Percentiles rank a stretch among this genome's conserved stretches.
Evolutionary conservation across 305 asterid genomes (phyloP).

Genomic region (Fraxinus ornus): DNA sequence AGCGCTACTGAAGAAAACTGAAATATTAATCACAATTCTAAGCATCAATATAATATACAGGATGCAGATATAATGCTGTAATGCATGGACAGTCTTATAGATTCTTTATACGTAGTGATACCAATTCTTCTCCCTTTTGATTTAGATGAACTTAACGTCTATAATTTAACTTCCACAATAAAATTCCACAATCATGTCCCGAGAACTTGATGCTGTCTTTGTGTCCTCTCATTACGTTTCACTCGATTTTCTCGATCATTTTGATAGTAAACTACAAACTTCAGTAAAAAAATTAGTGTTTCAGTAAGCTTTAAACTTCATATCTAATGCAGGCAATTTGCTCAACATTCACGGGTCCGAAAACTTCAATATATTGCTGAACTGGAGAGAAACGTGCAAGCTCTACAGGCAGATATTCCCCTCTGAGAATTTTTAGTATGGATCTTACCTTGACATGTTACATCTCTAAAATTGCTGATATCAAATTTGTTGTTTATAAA

Average conservation of each 20-base stretch:
- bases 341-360: slow-evolving; percentile 96
- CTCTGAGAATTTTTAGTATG: slow-evolving; percentile 20
- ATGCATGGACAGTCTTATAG: neutral
- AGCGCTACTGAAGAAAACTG: neutral
- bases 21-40: neutral
- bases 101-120: neutral
- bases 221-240: neutral
- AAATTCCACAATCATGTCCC: neutral
- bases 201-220: slow-evolving; percentile 11
- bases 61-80: neutral
- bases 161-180: neutral
- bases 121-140: neutral
- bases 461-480: slow-evolving; percentile 14
- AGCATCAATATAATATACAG: neutral
- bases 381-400: slow-evolving; percentile 89
- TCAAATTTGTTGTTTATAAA: slow-evolving; percentile 16
- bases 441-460: slow-evolving; percentile 3
- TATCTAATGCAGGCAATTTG: slow-evolving; percentile 76
- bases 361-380: slow-evolving; percentile 96
- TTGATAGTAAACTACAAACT: neutral
- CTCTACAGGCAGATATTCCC: slow-evolving; percentile 65
- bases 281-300: slow-evolving; percentile 11
- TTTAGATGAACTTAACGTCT: neutral
- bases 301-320: slow-evolving; percentile 8
- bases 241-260: neutral